A percentile compares a stretch with the other conserved stretches of the same genome.
phyloP scores from a whole-genome alignment of 2,329 filamentous ascomycete species.

The Colletotrichum coccodes region DNA sequence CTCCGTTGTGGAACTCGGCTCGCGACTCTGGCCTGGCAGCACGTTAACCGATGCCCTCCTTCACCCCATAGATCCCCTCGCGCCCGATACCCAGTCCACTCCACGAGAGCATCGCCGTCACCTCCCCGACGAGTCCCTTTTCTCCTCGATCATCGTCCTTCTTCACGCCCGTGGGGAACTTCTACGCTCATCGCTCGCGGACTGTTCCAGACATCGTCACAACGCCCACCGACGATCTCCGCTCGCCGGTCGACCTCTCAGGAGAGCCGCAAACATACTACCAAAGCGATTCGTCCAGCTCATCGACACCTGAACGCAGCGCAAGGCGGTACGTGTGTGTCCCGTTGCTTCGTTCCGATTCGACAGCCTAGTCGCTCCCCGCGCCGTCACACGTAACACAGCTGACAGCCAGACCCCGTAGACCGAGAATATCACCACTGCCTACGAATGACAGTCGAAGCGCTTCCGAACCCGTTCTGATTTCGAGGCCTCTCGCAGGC shows the following conservation, averaged over 20 bases:
- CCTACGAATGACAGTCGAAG: constrained; percentile 62
- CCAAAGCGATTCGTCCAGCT: constrained; percentile 49
- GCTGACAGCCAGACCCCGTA: constrained; percentile 33
- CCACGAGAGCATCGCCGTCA: constrained; percentile 52
- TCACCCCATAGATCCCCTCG: constrained; percentile 55
- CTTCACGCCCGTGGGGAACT: constrained; percentile 34
- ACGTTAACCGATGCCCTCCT: constrained; percentile 36
- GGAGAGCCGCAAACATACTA: constrained; percentile 44
- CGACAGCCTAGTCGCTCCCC: neutral
- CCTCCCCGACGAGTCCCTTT: constrained; percentile 52
- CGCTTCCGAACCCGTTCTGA: constrained; percentile 54
- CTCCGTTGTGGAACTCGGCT: constrained; percentile 39
- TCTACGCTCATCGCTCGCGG: constrained; percentile 39
- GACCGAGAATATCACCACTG: constrained; percentile 39
- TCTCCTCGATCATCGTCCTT: constrained; percentile 39
- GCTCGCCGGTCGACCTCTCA: constrained; percentile 31
- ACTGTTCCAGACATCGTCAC: constrained; percentile 44
- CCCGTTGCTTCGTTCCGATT: neutral
- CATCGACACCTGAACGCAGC: constrained; percentile 43
- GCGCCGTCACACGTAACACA: constrained; percentile 14
- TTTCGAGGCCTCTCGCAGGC: constrained; percentile 54
- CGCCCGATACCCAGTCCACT: constrained; percentile 61
- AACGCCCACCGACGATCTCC: constrained; percentile 40
- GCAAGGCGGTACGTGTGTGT: constrained; percentile 43
- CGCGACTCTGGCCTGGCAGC: constrained; percentile 24